A percentile compares a stretch with the other conserved stretches of the same genome.
These are phyloP conservation scores for Nevesoporus exiguus DNA, from an alignment of 768 basidiomycete species.

Conservation along the genomic window DNA sequence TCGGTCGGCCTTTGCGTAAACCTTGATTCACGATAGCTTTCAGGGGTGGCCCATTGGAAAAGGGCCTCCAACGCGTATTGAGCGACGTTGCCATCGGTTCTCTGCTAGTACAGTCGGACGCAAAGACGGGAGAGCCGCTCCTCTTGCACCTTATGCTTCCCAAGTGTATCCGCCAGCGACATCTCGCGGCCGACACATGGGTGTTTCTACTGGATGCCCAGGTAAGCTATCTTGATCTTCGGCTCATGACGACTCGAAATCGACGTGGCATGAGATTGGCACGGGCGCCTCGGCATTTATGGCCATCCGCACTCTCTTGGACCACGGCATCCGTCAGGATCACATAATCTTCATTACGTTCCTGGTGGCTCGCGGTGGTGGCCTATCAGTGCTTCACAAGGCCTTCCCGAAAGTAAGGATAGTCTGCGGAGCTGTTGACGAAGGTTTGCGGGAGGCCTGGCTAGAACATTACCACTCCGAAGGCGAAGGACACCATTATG, in stretches of 20 bases:
- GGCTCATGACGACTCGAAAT: neutral
- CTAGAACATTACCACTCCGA: constrained; percentile 53
- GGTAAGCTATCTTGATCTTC: constrained; percentile 35
- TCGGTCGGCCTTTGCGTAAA: constrained; percentile 10
- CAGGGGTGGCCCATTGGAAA: constrained; percentile 87
- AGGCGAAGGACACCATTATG: constrained; percentile 37
- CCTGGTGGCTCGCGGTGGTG: constrained; percentile 80
- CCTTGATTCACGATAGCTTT: constrained; percentile 6
- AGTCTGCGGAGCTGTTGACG: constrained; percentile 81
- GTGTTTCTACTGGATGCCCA: constrained; percentile 92
- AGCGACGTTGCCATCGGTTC: constrained; percentile 85
- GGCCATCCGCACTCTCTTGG: constrained; percentile 89
- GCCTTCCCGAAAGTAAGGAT: constrained; percentile 87
- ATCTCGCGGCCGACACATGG: constrained; percentile 63
- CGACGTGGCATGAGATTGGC: constrained; percentile 60
- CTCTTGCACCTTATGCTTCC: constrained; percentile 83
- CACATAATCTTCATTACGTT: constrained; percentile 89
- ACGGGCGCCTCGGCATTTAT: constrained; percentile 93
- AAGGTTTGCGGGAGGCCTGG: constrained; percentile 73
- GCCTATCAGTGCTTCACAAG: constrained; percentile 67
- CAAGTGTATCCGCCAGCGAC: constrained; percentile 59
- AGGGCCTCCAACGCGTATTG: constrained; percentile 85
- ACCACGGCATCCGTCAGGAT: constrained; percentile 84
- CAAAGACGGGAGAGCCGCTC: constrained; percentile 80
- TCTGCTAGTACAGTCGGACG: constrained; percentile 86